A percentile compares a stretch with the other conserved stretches of the same genome.
These are phyloP conservation scores for Exophiala aquamarina DNA, from an alignment of 2,329 filamentous ascomycete species.

Conservation along the genomic window DNA sequence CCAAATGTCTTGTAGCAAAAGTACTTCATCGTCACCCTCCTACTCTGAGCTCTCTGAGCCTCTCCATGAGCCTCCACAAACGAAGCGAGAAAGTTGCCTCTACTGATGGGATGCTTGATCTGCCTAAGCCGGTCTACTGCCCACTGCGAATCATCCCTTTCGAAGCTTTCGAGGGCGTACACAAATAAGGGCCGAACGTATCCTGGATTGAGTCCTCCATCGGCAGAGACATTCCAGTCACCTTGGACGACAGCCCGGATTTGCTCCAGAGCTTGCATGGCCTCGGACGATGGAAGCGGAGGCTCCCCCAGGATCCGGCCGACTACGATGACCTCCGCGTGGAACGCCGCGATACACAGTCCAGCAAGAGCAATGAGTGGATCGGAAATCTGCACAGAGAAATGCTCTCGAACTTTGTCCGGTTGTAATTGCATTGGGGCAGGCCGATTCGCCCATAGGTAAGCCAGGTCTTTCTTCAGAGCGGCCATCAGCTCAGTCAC, in stretches of 20 bases:
- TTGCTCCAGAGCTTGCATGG: not conserved
- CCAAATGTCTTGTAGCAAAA: constrained; percentile 3
- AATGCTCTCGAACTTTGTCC: not conserved
- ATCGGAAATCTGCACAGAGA: constrained; percentile 1
- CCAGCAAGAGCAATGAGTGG: constrained; percentile 5
- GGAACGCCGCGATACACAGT: constrained; percentile 6
- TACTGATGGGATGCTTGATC: constrained; percentile 8
- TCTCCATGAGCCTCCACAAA: constrained; percentile 6
- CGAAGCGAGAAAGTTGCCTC: constrained; percentile 11
- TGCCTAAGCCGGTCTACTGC: constrained; percentile 2
- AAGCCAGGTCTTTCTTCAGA: constrained; percentile 1
- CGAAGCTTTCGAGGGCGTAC: constrained; percentile 9
- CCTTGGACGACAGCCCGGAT: constrained; percentile 7
- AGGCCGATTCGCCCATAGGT: constrained; percentile 5
- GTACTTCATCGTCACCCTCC: constrained; percentile 13
- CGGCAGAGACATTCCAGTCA: not conserved
- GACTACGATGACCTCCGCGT: constrained; percentile 9
- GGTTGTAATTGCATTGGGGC: not conserved
- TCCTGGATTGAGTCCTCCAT: not conserved
- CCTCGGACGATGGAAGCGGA: constrained; percentile 6
- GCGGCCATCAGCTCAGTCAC: constrained; percentile 1
- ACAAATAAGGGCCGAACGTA: constrained; percentile 13
- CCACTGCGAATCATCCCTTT: constrained; percentile 3
- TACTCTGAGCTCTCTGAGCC: constrained; percentile 11
- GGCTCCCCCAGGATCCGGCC: constrained; percentile 11